Base-by-base conservation (phyloP, 129 eudicot genomes). In the Flaveria sonorensis region DNA sequence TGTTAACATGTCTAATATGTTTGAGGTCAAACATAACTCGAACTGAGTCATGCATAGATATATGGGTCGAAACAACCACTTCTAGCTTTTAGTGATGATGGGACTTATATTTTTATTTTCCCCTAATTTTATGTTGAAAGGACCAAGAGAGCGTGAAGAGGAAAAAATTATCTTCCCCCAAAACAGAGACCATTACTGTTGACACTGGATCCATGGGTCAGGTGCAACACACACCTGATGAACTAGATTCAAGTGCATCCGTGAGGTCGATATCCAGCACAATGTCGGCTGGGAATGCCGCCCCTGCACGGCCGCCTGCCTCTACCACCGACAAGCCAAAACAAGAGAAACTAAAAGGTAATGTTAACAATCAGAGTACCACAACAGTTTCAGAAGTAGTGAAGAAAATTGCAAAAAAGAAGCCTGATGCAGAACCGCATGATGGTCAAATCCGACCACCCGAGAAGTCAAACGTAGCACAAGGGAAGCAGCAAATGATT, bases 351-450 rank as follows among this genome's bases (percentile, higher is more conserved):
- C 76, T 64, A 3, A 90, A 87, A 81, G 90, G 75, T 15, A 75
- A 55, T 80, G 52, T 82, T 14, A 82, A 70, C 85, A 86, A 65
- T 73, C 57, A 79, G 47, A 71, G 45, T 47, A 78, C 75, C 71
- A 48, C 71, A 42, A 70, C 61, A 12, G 67, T 59, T 32, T 61
- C 77, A 10, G 88, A 87, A 59, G 70, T 50, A 19, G 71, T n/a
- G 16, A 92, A 87, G 79, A 93, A 90, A 80, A 90, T 90, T 80
- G 79, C 76, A n/a, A 90, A 88, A 80, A 84, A 81, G 87, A 93
- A 82, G 81, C 74, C 86, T 10, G 90, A 88, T 65, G 11, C 64
- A 9, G 86, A 70, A 51, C 5, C 32, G 19, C 85, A 70, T 61
- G 97, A 85, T 70, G 66, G 72, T 69, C 85, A 70, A 13, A 5